Evolutionary conservation across 2,329 filamentous ascomycete genomes (phyloP).

Genomic region (Arthrinium puccinioides): DNA sequence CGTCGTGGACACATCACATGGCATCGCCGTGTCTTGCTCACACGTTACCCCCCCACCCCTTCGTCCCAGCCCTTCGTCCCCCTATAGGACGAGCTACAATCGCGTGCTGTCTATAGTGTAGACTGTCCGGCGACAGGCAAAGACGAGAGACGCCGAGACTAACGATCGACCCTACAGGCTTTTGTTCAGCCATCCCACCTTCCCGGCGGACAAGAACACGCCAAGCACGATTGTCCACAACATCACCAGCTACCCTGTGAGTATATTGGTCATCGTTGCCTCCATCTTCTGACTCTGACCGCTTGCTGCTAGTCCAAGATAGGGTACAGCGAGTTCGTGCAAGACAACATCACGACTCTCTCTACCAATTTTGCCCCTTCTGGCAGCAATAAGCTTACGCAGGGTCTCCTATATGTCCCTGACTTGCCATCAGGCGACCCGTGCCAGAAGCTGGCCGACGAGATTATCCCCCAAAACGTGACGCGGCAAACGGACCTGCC

Average conservation of each 20-base stretch:
- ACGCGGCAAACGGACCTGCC: slow-evolving; percentile 67
- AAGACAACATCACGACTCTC: slow-evolving; percentile 65
- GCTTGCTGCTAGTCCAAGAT: slow-evolving; percentile 30
- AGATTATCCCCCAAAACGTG: slow-evolving; percentile 67
- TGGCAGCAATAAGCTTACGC: slow-evolving; percentile 50
- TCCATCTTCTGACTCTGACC: slow-evolving; percentile 3
- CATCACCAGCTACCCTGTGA: slow-evolving; percentile 48
- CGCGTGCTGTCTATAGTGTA: too few species aligned
- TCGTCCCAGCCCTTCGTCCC: too few species aligned
- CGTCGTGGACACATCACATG: too few species aligned
- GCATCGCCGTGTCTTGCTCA: too few species aligned
- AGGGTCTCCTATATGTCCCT: slow-evolving; percentile 82
- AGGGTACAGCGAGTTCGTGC: slow-evolving; percentile 44
- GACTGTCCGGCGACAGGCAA: too few species aligned
- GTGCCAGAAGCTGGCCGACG: slow-evolving; percentile 56
- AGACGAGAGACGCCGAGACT: too few species aligned
- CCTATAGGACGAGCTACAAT: too few species aligned
- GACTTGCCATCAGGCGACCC: slow-evolving; percentile 49
- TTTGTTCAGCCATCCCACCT: slow-evolving; percentile 53
- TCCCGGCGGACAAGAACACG: slow-evolving; percentile 39
- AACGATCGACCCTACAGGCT: too few species aligned
- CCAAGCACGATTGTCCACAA: slow-evolving; percentile 49
- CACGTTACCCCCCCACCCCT: too few species aligned
- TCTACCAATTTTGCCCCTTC: slow-evolving; percentile 58
- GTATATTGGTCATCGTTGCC: slow-evolving; percentile 22